Evolutionary conservation across 78 protist genomes (phyloP).

Genomic region (Speleostelium caveatum): DNA sequence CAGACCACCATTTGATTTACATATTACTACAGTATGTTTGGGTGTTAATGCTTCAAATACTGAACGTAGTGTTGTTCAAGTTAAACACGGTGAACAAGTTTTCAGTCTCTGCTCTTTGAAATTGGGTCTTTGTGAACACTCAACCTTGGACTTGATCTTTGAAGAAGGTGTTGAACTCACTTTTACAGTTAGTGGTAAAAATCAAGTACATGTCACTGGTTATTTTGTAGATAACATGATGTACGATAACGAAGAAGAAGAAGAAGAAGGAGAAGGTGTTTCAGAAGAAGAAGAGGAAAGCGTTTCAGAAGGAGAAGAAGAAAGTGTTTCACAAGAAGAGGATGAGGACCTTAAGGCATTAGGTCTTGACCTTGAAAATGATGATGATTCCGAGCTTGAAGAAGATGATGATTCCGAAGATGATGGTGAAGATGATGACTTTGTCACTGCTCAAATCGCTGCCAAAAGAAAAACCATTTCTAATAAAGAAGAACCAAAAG

Average conservation of each 20-base stretch:
- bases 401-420: constrained; percentile 25
- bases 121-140: not conserved
- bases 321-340: not conserved
- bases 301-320: not conserved
- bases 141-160: constrained; percentile 30
- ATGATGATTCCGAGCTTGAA: not conserved
- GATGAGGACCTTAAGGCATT: not conserved
- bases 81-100: constrained; percentile 36
- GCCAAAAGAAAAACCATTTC: constrained; percentile 28
- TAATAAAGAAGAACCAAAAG: not conserved
- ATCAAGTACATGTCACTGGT: constrained; percentile 68
- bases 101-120: constrained; percentile 39
- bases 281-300: constrained; percentile 1
- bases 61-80: constrained; percentile 55
- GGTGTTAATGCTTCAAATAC: constrained; percentile 18
- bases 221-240: constrained; percentile 54
- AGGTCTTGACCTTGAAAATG: not conserved
- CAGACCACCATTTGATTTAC: constrained; percentile 52
- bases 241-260: constrained; percentile 39
- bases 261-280: constrained; percentile 15
- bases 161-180: constrained; percentile 56
- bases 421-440: constrained; percentile 16
- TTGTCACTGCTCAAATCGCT: not conserved
- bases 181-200: constrained; percentile 42
- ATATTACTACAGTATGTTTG: constrained; percentile 59